Evolutionary conservation across 345 rosid genomes (phyloP).

Genomic region (Citrus unshiu): DNA sequence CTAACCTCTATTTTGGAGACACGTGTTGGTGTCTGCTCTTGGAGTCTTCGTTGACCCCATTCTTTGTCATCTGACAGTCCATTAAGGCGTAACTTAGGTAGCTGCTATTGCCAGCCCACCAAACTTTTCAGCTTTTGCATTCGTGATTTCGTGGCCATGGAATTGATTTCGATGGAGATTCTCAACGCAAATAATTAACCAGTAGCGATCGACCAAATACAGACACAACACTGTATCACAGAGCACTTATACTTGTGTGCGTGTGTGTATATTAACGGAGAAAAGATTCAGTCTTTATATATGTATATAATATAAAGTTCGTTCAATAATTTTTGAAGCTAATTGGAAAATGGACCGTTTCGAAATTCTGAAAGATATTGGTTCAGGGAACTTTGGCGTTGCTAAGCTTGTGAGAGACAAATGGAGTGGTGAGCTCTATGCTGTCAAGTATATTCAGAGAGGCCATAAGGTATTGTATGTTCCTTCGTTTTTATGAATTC

Average conservation of each 20-base stretch:
- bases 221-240: no score
- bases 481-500: no score
- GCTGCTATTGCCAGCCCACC: not conserved
- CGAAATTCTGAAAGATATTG: conserved; percentile 76
- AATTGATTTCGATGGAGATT: conserved; percentile 10
- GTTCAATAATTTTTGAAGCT: not conserved
- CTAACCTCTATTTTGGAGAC: conserved; percentile 16
- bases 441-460: conserved; percentile 82
- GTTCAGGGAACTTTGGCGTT: conserved; percentile 89
- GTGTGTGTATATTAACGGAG: no score
- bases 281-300: no score
- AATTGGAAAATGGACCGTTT: conserved; percentile 57
- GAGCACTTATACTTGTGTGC: no score
- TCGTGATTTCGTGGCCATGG: conserved; percentile 15
- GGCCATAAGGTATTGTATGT: conserved; percentile 55
- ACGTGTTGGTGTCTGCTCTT: conserved; percentile 16
- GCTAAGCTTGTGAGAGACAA: conserved; percentile 75
- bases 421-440: conserved; percentile 54
- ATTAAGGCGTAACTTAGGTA: not conserved
- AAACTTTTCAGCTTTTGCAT: not conserved
- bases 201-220: not conserved
- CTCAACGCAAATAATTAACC: conserved; percentile 8
- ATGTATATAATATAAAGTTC: not conserved
- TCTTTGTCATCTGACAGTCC: not conserved
- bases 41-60: conserved; percentile 17